These are phyloP conservation scores for Fusarium illudens DNA, from an alignment of 2,329 filamentous ascomycete species.

Conservation along the genomic window DNA sequence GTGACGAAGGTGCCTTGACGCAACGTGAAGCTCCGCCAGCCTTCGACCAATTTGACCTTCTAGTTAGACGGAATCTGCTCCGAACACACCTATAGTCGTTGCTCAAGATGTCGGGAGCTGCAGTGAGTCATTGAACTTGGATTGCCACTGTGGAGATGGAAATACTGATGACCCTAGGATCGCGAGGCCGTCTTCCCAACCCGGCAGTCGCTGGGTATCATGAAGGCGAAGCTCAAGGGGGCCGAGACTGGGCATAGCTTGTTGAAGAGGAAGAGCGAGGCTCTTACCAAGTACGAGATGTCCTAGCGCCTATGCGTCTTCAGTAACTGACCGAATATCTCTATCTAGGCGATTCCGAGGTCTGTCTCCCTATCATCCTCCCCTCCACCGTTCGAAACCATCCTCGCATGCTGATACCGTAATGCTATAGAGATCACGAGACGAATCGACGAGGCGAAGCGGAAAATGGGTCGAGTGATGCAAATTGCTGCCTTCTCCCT, in stretches of 20 bases:
- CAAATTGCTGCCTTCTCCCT: constrained; percentile 98
- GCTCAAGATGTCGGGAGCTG: constrained; percentile 46
- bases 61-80: background rate
- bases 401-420: constrained; percentile 23
- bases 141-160: background rate
- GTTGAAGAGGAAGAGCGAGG: constrained; percentile 97
- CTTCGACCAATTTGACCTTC: background rate
- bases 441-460: constrained; percentile 97
- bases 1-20: constrained; percentile 31
- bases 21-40: constrained; percentile 23
- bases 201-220: constrained; percentile 92
- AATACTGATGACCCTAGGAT: constrained; percentile 64
- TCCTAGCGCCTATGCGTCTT: background rate
- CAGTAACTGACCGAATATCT: constrained; percentile 3
- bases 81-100: constrained; percentile 5
- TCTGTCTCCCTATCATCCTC: constrained; percentile 47
- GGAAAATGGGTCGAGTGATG: constrained; percentile 99
- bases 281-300: constrained; percentile 83
- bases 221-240: constrained; percentile 98
- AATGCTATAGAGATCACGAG: constrained; percentile 80
- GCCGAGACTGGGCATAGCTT: constrained; percentile 91
- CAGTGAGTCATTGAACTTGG: constrained; percentile 31
- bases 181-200: constrained; percentile 97
- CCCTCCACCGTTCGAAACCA: background rate
- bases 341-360: constrained; percentile 85